Conservation (phyloP, 768 basidiomycete genomes). For the Tricholoma saponaceum region DNA sequence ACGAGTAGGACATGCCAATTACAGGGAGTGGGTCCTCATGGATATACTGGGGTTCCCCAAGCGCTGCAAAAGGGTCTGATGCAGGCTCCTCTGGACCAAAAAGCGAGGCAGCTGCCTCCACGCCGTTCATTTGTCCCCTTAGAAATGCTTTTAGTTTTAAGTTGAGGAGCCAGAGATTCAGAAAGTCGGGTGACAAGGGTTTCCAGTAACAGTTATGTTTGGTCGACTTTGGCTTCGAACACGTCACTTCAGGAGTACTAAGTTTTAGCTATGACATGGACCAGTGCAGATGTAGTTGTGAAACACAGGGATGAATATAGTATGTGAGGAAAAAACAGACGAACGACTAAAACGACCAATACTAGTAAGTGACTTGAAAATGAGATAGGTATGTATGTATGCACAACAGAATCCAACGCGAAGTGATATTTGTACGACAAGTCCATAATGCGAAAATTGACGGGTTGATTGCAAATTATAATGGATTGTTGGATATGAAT, state of each 20-base stretch:
- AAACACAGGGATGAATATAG: background rate
- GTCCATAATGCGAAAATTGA: conserved; percentile 23
- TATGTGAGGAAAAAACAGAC: background rate
- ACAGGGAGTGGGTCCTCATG: conserved; percentile 15
- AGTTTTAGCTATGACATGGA: no score
- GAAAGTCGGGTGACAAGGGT: conserved; percentile 1
- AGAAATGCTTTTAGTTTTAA: background rate
- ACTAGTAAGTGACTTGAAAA: conserved; percentile 9
- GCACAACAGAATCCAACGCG: conserved; percentile 17
- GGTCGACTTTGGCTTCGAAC: conserved; percentile 30
- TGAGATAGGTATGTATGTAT: no score
- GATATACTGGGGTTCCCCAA: conserved; percentile 37
- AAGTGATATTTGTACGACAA: conserved; percentile 24
- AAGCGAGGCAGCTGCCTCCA: conserved; percentile 78
- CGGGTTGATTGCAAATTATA: conserved; percentile 19
- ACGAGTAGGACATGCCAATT: conserved; percentile 7
- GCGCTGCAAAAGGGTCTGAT: conserved; percentile 60
- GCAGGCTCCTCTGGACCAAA: conserved; percentile 65
- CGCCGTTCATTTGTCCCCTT: conserved; percentile 45
- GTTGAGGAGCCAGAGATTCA: conserved; percentile 5
- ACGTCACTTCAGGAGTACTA: no score
- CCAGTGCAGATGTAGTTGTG: background rate
- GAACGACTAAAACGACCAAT: conserved; percentile 16
- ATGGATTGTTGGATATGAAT: conserved; percentile 12
- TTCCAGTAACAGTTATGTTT: conserved; percentile 23